Evolutionary conservation across 257 asterid genomes (phyloP), one percentile per base, ranked within the genome.

Genomic region (Solanum phureja): DNA sequence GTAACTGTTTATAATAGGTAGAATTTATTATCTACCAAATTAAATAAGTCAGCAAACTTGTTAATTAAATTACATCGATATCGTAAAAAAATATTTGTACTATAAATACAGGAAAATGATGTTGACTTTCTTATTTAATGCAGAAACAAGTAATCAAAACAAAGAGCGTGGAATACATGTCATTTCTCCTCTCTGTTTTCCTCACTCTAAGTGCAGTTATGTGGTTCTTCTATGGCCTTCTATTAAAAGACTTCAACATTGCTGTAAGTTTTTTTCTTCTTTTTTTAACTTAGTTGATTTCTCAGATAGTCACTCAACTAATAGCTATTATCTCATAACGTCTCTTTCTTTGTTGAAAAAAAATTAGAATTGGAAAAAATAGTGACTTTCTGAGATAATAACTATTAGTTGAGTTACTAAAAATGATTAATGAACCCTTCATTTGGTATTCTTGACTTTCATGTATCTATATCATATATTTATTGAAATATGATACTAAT

Each of bases 191-290:
- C 16, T 90, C 94, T 23, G 31, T 91, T 35, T 90, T 90, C 33
- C 93, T 93, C 71, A 34, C 93, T 10, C 7, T 92, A 31, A 92
- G 91, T 52, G 94, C 95, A 14, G 89, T 93, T 29, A 87, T 88
- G 83, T 94, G 98, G 96, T 94, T 93, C 89, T 89, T 91, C 83
- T 94, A 94, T 34, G 98, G 98, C 27, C 87, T 94, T 76, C 89
- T 94, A 16, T 89, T 91, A 75, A 93, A 90, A 88, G 96, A 94
- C 89, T 27, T 89, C 18, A 88, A 91, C 34, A 86, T 93, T 68
- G 89, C 93, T 87, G 96, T 93, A 92, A 92, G 86, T 87, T 8
- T 10, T 44, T 52, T 69, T 1, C 5, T 18, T 58, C 66, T 60
- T 66, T 24, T 64, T 66, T 11, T 13, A 31, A 29, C 6, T 69